These are phyloP conservation scores for Alternaria sp. DNA, from an alignment of 2,329 filamentous ascomycete species.

Conservation along the genomic window DNA sequence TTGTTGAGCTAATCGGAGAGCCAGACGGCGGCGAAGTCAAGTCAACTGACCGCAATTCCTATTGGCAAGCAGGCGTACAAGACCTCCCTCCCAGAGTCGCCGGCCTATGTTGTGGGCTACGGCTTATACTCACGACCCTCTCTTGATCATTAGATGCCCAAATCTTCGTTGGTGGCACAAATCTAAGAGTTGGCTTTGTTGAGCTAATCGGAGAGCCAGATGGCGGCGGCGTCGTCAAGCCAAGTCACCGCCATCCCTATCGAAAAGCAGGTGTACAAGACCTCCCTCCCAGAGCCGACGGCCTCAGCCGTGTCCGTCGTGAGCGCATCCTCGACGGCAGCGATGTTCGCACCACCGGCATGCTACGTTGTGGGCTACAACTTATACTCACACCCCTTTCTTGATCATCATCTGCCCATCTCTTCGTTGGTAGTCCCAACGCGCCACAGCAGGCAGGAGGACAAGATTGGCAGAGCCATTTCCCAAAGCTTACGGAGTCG, in stretches of 20 bases:
- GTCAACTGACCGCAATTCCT: not conserved
- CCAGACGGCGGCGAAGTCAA: slow-evolving; percentile 34
- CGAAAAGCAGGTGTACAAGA: slow-evolving; percentile 11
- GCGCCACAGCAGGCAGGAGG: not conserved
- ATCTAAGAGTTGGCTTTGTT: slow-evolving; percentile 71
- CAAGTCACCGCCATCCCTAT: slow-evolving; percentile 1
- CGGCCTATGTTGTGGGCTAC: slow-evolving; percentile 12
- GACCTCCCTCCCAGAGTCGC: slow-evolving; percentile 18
- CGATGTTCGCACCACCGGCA: slow-evolving; percentile 67
- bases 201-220: slow-evolving; percentile 61
- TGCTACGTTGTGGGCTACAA: slow-evolving; percentile 61
- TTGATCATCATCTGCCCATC: not conserved
- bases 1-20: slow-evolving; percentile 66
- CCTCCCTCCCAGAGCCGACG: slow-evolving; percentile 19
- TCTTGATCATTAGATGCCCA: slow-evolving; percentile 26
- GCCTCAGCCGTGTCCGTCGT: slow-evolving; percentile 47
- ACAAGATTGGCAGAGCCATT: not conserved
- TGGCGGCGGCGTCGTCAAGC: no score
- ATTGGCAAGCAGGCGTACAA: slow-evolving; percentile 14
- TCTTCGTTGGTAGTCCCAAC: not conserved
- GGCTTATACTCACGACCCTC: slow-evolving; percentile 21
- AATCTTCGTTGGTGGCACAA: slow-evolving; percentile 67
- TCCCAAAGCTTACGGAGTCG: not conserved
- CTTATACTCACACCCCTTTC: slow-evolving; percentile 16
- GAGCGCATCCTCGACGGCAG: slow-evolving; percentile 49